phyloP scores from a whole-genome alignment of 2,329 filamentous ascomycete genomes.

The Ophiostoma sp. region DNA sequence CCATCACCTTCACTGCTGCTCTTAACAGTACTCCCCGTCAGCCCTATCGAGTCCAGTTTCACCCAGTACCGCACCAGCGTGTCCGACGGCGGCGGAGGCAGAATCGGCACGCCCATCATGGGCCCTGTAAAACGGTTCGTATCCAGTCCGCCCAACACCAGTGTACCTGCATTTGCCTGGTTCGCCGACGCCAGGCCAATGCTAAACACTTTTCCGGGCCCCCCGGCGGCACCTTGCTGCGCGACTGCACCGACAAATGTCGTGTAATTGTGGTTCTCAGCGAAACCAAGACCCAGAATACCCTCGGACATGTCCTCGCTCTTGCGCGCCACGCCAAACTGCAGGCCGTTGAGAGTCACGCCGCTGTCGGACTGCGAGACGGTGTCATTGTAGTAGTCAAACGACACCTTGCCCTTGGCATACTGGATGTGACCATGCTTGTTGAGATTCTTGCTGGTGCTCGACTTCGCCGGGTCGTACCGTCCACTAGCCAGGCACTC shows the following conservation, averaged over 20 bases:
- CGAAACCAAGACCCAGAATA: conserved; percentile 38
- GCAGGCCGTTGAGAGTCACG: conserved; percentile 33
- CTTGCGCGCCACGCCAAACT: conserved; percentile 37
- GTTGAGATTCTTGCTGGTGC: conserved; percentile 29
- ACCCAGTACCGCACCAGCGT: conserved; percentile 41
- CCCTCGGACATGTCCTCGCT: conserved; percentile 37
- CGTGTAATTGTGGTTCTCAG: conserved; percentile 35
- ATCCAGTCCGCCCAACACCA: conserved; percentile 45
- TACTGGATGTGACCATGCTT: conserved; percentile 33
- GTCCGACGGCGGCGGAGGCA: conserved; percentile 34
- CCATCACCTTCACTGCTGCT: neutral
- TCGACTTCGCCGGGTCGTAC: conserved; percentile 38
- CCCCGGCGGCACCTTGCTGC: conserved; percentile 33
- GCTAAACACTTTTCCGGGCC: conserved; percentile 30
- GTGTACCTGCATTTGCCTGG: conserved; percentile 28
- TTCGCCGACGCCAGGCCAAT: conserved; percentile 31
- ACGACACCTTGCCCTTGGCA: conserved; percentile 34
- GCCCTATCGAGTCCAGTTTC: conserved; percentile 33
- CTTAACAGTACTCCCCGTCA: conserved; percentile 30
- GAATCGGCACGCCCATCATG: conserved; percentile 47
- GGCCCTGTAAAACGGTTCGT: conserved; percentile 47
- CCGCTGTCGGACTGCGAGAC: conserved; percentile 36
- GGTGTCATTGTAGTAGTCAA: conserved; percentile 37
- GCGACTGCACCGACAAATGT: conserved; percentile 37
- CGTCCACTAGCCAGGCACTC: conserved; percentile 45